phyloP scores from a whole-genome alignment of 352 stramenopile species.

The Phytophthora nicotianae region DNA sequence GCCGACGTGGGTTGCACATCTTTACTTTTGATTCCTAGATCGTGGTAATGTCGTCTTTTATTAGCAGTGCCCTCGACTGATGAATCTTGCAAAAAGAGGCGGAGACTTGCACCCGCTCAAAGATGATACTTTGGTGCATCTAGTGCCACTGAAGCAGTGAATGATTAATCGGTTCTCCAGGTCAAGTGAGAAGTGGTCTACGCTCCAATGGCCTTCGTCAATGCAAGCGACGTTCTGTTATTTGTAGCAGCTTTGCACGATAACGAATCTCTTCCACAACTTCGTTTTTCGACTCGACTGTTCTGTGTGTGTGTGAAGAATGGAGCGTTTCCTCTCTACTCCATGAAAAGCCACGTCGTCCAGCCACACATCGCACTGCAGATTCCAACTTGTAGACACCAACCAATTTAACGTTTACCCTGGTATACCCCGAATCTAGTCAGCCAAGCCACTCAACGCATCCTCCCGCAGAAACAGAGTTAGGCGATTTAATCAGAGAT shows the following conservation, averaged over 20 bases:
- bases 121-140: neutral
- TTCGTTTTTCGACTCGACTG: neutral
- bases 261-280: neutral
- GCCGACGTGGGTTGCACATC: neutral
- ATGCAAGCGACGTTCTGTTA: neutral
- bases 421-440: slow-evolving; percentile 22
- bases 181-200: no score
- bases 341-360: neutral
- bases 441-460: slow-evolving; percentile 1
- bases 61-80: neutral
- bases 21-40: slow-evolving; percentile 6
- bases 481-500: slow-evolving; percentile 1
- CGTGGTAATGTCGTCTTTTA: slow-evolving; percentile 4
- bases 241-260: neutral
- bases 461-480: slow-evolving; percentile 9
- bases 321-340: neutral
- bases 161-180: neutral
- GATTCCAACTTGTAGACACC: slow-evolving; percentile 7
- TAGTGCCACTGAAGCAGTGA: neutral
- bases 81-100: slow-evolving; percentile 27
- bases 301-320: neutral
- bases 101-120: slow-evolving; percentile 16
- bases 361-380: slow-evolving; percentile 11
- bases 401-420: slow-evolving; percentile 7
- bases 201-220: neutral